Evolutionary conservation across 2,329 filamentous ascomycete species (phyloP).

Genomic region (Balansia obtecta): DNA sequence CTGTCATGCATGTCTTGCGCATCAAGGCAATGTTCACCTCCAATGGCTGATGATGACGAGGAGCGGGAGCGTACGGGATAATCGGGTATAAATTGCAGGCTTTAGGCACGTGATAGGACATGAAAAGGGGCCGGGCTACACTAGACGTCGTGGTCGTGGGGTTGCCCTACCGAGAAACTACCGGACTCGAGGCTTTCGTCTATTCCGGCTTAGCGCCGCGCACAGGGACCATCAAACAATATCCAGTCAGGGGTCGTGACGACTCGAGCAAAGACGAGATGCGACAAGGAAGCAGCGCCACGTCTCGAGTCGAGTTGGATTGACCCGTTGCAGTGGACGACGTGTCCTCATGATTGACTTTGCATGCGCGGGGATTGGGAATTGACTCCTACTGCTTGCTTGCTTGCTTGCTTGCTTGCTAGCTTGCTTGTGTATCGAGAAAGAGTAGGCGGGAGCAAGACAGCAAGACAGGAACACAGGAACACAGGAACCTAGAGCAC

Average conservation of each 20-base stretch:
- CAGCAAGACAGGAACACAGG: no score
- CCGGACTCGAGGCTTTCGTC: not conserved
- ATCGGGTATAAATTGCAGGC: not conserved
- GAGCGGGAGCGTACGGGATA: no score
- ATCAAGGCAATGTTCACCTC: no score
- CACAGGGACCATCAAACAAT: not conserved
- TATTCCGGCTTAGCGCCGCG: not conserved
- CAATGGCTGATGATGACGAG: no score
- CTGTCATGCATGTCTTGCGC: no score
- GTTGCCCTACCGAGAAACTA: not conserved
- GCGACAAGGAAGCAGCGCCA: not conserved
- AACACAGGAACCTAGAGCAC: no score
- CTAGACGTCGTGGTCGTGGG: not conserved
- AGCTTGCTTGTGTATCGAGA: no score
- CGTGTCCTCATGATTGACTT: constrained; percentile 2
- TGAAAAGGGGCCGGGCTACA: not conserved
- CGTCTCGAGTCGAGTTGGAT: not conserved
- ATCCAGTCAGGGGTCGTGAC: not conserved
- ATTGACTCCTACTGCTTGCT: constrained; percentile 7
- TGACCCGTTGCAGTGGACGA: constrained; percentile 1
- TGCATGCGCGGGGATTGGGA: constrained; percentile 9
- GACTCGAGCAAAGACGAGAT: not conserved
- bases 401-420: no score
- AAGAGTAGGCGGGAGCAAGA: no score
- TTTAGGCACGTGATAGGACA: not conserved